Percentiles rank a stretch among this genome's conserved stretches.
Conservation (phyloP, 148 eudicot species). For the Cornus suecica region DNA sequence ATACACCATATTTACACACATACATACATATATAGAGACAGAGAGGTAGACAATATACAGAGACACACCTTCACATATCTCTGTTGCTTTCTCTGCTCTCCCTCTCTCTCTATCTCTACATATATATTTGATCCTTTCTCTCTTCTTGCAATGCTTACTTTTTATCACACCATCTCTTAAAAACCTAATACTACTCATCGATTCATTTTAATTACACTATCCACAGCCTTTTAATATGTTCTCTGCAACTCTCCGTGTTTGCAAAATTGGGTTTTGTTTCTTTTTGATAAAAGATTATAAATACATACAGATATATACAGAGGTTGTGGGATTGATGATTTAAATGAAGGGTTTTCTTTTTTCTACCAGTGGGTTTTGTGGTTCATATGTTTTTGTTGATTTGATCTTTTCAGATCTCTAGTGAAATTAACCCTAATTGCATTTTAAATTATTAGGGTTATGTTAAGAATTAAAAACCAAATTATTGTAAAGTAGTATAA, state of each 20-base stretch:
- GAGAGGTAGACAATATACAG: conserved; percentile 17
- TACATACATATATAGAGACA: conserved; percentile 7
- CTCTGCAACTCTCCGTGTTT: neutral
- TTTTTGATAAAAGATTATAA: neutral
- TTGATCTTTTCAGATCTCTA: conserved; percentile 19
- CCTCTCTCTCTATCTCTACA: too few relatives aligned
- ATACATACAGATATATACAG: too few relatives aligned
- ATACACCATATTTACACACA: neutral
- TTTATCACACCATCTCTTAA: neutral
- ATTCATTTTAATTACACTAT: neutral
- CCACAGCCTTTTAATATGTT: neutral
- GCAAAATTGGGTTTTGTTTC: neutral
- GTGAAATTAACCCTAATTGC: conserved; percentile 9
- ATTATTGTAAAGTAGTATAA: neutral
- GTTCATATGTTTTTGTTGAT: neutral
- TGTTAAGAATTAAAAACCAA: conserved; percentile 13
- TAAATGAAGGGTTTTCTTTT: conserved; percentile 2
- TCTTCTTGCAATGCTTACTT: conserved; percentile 13
- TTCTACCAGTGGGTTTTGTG: neutral
- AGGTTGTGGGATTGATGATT: conserved; percentile 4
- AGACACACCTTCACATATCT: neutral
- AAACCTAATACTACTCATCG: neutral
- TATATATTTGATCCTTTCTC: conserved; percentile 16
- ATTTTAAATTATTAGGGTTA: conserved; percentile 12
- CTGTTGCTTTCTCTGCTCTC: neutral